Base-by-base conservation (phyloP, 1,284 basidiomycete species). In the Boletus semigastroideus region DNA sequence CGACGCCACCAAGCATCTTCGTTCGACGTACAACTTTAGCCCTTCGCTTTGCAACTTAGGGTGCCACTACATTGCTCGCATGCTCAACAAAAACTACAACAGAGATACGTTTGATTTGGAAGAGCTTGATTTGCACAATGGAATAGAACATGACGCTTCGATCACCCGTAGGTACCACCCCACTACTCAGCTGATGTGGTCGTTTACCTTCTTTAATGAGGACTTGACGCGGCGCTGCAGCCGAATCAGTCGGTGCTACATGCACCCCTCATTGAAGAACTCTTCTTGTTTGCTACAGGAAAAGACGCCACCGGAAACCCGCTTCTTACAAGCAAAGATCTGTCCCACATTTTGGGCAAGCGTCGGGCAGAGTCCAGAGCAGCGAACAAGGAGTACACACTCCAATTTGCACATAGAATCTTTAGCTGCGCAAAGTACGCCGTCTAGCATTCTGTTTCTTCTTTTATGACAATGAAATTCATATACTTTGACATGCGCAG, bases 111-210 rank as follows among this genome's bases (percentile, higher is more conserved):
- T 87, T 58, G 78, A 89, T 61, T 73, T 90, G 16, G 67, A 71
- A 9, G 86, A 90, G 48, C 68, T 90, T n/a, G 75, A 76, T 62
- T 66, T 85, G 27, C 88, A 90, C 61, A 89, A 88, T 58, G 83
- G 83, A 20, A 90, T 90, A 53, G 87, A 90, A 60, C 87, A 90
- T 59, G 87, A 90, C 60, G 87, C 75, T 1, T 89, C 86, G 2
- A 71, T 90, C 30, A 78, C 78, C 30, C 78, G 87, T 60, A 25
- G 3, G 62, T 44, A 12, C 11, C 19, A 10, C 6, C 16, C 10
- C 1, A 16, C n/a, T 37, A 5, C 16, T 25, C 16, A 13, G 9
- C 11, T 27, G 8, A 30, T 14, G 16, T 10, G 25, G 30, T 22
- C 27, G 5, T 31, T 48, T 27, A 56, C 17, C 25, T 38, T 14